These are phyloP conservation scores for Magnaporthiopsis poae DNA, from an alignment of 2,329 filamentous ascomycete species.

Conservation along the genomic window DNA sequence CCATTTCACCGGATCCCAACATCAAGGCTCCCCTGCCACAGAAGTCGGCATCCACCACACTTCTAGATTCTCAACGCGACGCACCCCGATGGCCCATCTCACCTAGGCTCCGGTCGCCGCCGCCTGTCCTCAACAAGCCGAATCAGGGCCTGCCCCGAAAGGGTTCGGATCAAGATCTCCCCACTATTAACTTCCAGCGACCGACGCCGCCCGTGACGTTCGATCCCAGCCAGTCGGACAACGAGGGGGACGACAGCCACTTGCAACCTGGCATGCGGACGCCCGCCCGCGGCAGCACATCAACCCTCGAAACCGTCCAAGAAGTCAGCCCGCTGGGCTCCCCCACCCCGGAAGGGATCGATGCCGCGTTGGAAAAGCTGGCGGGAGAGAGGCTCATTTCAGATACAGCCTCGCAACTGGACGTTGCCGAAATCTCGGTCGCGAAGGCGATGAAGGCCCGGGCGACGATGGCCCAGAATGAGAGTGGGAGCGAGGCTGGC, in stretches of 20 bases:
- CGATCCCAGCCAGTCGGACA: constrained; percentile 34
- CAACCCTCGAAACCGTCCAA: constrained; percentile 78
- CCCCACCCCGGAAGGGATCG: constrained; percentile 51
- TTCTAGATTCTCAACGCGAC: constrained; percentile 37
- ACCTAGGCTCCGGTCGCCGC: constrained; percentile 67
- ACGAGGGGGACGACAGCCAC: constrained; percentile 42
- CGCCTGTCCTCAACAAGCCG: constrained; percentile 45
- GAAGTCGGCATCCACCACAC: constrained; percentile 41
- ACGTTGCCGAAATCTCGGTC: constrained; percentile 28
- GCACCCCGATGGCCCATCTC: constrained; percentile 67
- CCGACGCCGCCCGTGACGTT: constrained; percentile 35
- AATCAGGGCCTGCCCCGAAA: constrained; percentile 33
- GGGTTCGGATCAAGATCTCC: constrained; percentile 37
- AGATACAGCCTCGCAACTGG: constrained; percentile 30
- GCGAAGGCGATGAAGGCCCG: constrained; percentile 36
- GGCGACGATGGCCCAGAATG: constrained; percentile 36
- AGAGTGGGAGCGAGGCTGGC: constrained; percentile 59
- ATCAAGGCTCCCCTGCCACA: constrained; percentile 54
- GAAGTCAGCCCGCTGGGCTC: constrained; percentile 74
- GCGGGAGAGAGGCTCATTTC: constrained; percentile 36
- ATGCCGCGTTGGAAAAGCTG: constrained; percentile 40
- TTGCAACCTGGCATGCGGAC: constrained; percentile 47
- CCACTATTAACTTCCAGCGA: constrained; percentile 43
- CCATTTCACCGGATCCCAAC: constrained; percentile 49
- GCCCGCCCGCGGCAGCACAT: constrained; percentile 48